Conservation (phyloP, 2,329 filamentous ascomycete species). For the Claviceps sp. region DNA sequence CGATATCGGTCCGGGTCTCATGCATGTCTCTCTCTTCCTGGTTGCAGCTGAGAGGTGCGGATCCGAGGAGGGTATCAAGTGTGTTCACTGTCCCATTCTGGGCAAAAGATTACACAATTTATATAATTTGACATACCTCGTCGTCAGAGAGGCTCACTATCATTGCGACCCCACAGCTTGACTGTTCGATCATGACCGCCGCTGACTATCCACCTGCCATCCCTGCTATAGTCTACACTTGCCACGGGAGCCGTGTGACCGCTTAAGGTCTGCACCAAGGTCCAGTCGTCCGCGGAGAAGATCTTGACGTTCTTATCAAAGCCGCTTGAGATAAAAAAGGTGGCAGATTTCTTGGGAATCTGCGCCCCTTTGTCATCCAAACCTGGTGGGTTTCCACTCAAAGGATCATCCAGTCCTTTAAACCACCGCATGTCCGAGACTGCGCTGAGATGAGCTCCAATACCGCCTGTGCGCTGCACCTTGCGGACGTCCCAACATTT, state of each 20-base stretch:
- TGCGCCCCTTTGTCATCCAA: slow-evolving; percentile 51
- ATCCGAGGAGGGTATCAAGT: neutral
- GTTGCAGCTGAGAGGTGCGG: neutral
- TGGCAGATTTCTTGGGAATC: slow-evolving; percentile 72
- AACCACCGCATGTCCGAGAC: slow-evolving; percentile 92
- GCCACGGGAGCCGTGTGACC: slow-evolving; percentile 89
- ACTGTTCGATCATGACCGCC: slow-evolving; percentile 90
- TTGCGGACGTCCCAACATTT: slow-evolving; percentile 97
- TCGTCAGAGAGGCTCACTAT: slow-evolving; percentile 39
- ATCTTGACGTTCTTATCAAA: slow-evolving; percentile 95
- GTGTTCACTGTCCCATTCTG: neutral
- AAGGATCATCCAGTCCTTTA: slow-evolving; percentile 68
- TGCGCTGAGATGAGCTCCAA: slow-evolving; percentile 82
- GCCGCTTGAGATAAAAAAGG: slow-evolving; percentile 79
- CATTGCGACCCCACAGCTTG: slow-evolving; percentile 89
- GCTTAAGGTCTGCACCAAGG: slow-evolving; percentile 70
- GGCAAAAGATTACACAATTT: neutral
- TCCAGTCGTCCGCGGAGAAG: slow-evolving; percentile 95
- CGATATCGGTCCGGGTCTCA: neutral
- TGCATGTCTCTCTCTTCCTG: neutral
- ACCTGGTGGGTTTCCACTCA: slow-evolving; percentile 45
- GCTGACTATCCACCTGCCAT: slow-evolving; percentile 87
- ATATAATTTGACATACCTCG: neutral
- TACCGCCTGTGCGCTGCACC: slow-evolving; percentile 67
- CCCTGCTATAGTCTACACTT: slow-evolving; percentile 74